Conservation (phyloP, 1,139 yeast species). For the Saccharomyces hybrid region DNA sequence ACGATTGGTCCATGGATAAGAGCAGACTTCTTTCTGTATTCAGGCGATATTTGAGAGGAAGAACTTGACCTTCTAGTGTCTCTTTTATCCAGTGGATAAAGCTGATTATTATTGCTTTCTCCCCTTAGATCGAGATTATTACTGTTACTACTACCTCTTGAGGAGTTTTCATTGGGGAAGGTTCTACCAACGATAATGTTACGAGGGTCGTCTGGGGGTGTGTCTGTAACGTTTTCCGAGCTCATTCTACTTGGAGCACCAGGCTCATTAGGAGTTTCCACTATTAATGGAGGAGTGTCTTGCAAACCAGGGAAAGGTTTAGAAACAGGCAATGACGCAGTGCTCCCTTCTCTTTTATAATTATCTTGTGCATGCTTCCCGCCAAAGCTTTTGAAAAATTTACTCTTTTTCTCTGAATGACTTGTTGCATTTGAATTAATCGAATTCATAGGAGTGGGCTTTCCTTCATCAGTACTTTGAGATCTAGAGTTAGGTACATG, state of each 20-base stretch:
- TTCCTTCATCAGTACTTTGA: background rate
- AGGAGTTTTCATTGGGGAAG: background rate
- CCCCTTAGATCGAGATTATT: background rate
- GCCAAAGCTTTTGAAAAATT: background rate
- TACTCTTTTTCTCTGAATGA: background rate
- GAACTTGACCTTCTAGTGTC: slow-evolving; percentile 1
- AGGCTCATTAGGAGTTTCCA: background rate
- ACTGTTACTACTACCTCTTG: background rate
- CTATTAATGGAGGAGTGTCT: background rate
- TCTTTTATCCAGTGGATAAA: background rate
- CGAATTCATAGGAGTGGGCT: background rate
- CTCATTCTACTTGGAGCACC: background rate
- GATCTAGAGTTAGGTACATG: background rate
- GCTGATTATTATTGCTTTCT: background rate
- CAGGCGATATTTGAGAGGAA: slow-evolving; percentile 36
- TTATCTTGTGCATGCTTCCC: background rate
- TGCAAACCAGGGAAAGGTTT: background rate
- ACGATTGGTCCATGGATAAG: slow-evolving; percentile 76
- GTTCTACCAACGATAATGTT: slow-evolving; percentile 35
- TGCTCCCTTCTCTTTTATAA: background rate
- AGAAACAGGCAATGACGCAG: background rate
- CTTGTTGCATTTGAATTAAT: background rate
- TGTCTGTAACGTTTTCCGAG: background rate
- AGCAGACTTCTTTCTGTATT: slow-evolving; percentile 75
- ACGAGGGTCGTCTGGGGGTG: slow-evolving; percentile 43